Percentiles rank a stretch among this genome's conserved stretches.
Conservation (phyloP, 1,284 basidiomycete genomes). For the Ganoderma meredithae region DNA sequence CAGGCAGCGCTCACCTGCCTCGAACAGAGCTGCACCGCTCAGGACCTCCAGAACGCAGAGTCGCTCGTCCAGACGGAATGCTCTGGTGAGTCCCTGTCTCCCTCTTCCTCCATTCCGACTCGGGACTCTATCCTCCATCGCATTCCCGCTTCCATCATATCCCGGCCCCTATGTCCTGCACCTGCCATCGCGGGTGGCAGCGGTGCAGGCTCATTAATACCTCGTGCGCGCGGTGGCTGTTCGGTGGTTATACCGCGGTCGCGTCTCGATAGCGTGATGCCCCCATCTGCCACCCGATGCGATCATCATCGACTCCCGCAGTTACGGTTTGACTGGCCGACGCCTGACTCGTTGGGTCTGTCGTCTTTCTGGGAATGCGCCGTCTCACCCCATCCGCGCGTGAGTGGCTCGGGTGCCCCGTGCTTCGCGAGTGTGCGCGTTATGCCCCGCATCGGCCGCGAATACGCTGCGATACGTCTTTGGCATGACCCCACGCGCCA, state of each 20-base stretch:
- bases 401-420: not conserved
- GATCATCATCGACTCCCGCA: not conserved
- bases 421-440: not conserved
- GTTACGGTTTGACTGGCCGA: not conserved
- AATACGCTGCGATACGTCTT: not conserved
- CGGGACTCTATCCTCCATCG: not conserved
- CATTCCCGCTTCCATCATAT: too few relatives aligned
- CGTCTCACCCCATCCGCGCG: not conserved
- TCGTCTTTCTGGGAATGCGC: not conserved
- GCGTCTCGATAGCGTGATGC: not conserved
- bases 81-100: not conserved
- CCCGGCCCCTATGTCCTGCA: too few relatives aligned
- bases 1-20: constrained; percentile 4
- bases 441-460: not conserved
- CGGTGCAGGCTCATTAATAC: too few relatives aligned
- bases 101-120: too few relatives aligned
- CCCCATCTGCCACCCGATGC: not conserved
- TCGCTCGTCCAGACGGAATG: constrained; percentile 11
- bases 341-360: not conserved
- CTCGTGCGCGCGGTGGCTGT: not conserved
- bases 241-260: constrained; percentile 1
- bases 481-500: not conserved
- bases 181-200: too few relatives aligned
- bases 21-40: constrained; percentile 8
- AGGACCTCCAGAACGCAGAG: constrained; percentile 8